Conservation (phyloP, 768 basidiomycete species). For the Serendipita indica region DNA sequence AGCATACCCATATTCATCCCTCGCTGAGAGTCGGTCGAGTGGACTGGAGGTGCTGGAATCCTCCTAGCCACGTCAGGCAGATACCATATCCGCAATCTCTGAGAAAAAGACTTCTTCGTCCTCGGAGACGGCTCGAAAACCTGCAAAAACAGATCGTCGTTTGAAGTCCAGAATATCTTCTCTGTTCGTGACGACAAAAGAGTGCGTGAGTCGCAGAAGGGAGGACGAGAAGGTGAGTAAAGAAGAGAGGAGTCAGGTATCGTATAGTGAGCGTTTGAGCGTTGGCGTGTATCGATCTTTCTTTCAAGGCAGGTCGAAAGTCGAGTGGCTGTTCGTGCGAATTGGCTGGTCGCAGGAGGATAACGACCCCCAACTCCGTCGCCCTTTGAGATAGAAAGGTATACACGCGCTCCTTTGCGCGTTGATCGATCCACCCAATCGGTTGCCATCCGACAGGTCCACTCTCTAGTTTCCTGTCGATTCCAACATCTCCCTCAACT, state of each 20-base stretch:
- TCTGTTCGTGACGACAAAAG: constrained; percentile 22
- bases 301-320: not conserved
- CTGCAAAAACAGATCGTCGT: constrained; percentile 24
- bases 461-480: not conserved
- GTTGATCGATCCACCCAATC: constrained; percentile 21
- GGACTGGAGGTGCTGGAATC: constrained; percentile 11
- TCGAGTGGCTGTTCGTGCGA: not conserved
- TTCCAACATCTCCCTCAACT: not conserved
- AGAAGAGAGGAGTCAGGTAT: constrained; percentile 34
- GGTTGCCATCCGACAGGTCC: constrained; percentile 23
- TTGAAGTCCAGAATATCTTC: constrained; percentile 25
- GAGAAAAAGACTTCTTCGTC: not conserved
- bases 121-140: constrained; percentile 21
- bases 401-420: constrained; percentile 20
- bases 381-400: constrained; percentile 26
- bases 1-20: constrained; percentile 14
- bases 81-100: not conserved
- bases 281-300: not conserved
- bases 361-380: constrained; percentile 22
- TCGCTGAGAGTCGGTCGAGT: constrained; percentile 13
- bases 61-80: not conserved
- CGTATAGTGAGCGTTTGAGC: constrained; percentile 24
- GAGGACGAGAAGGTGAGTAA: constrained; percentile 31
- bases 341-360: constrained; percentile 24
- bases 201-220: constrained; percentile 32